Base-by-base conservation (phyloP, 2,329 filamentous ascomycete species). In the Chaetomiaceae sp. region DNA sequence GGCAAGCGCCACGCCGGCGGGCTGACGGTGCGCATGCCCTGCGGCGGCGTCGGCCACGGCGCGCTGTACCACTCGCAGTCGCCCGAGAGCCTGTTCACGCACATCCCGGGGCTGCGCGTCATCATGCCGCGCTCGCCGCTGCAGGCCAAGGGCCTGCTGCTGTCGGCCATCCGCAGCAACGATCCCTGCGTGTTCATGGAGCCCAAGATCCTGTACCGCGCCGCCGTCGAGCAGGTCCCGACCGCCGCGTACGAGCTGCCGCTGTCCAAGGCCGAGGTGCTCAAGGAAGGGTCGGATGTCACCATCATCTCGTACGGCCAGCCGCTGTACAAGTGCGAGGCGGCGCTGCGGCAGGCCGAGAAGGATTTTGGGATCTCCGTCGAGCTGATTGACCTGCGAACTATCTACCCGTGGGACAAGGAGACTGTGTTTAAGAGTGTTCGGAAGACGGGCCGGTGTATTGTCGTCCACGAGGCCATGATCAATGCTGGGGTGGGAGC, bases 111-210 rank as follows among this genome's bases (percentile, higher is more conserved):
- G 3, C 73, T 96, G 39, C 81, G 88, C 45, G 89, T 96, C 22
- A 83, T 96, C 23, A 85, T 96, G 69, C 91, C 91, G 1, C 80
- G 91, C 42, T 94, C 89, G 0, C 91, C 91, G 0, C 70, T 87
- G 3, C 91, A 96, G 70, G 91, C 91, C 5, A 96, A 96, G 70
- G 91, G 91, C 2, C 76, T 96, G 3, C 74, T 96, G 47, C 76
- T 95, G 3, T 80, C 87, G 3, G 81, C 87, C 0, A 90, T 95
- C 49, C 83, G 82, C 74, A 73, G 83, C 79, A 89, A 90, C 57
- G 91, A 96, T 68, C 91, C 91, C 0, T 89, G 92, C 58, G 76
- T 96, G 49, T 95, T 96, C 71, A 85, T 96, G 85, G 91, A 96
- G 68, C 91, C 91, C 40, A 96, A 96, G 73, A 88, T 94, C 43